These are phyloP conservation scores for Neurospora sp. DNA, from an alignment of 495 filamentous ascomycete species.

Conservation along the genomic window DNA sequence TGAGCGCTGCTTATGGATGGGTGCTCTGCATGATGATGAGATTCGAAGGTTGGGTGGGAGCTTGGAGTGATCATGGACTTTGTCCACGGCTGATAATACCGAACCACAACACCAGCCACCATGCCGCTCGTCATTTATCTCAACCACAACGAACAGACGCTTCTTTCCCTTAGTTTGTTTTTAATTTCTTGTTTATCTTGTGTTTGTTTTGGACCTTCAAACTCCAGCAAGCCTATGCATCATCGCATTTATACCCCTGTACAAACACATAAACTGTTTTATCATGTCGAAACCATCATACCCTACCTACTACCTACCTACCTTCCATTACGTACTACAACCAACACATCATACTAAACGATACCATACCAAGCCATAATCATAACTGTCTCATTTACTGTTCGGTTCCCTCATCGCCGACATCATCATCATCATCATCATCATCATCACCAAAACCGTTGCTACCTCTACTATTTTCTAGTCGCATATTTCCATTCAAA, in stretches of 20 bases:
- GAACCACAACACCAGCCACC: neutral
- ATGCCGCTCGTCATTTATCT: neutral
- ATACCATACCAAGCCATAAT: neutral
- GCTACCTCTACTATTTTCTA: neutral
- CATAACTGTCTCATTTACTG: neutral
- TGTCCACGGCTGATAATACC: neutral
- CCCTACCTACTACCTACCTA: neutral
- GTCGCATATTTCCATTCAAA: neutral
- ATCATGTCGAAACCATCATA: neutral
- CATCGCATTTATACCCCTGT: neutral
- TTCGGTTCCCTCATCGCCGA: neutral
- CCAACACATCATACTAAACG: neutral
- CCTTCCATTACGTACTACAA: neutral
- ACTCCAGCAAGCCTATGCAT: neutral
- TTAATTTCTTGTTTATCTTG: neutral
- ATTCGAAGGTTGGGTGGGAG: constrained; percentile 43
- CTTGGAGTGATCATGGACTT: constrained; percentile 23
- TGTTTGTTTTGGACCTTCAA: neutral
- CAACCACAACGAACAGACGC: neutral
- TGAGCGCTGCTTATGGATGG: constrained; percentile 92
- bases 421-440: neutral
- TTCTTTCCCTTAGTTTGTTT: neutral
- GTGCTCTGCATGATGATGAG: constrained; percentile 74
- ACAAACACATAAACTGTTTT: neutral
- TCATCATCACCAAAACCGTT: neutral